Conservation (phyloP, 2,329 filamentous ascomycete species). For the Pochonia chlamydosporia region DNA sequence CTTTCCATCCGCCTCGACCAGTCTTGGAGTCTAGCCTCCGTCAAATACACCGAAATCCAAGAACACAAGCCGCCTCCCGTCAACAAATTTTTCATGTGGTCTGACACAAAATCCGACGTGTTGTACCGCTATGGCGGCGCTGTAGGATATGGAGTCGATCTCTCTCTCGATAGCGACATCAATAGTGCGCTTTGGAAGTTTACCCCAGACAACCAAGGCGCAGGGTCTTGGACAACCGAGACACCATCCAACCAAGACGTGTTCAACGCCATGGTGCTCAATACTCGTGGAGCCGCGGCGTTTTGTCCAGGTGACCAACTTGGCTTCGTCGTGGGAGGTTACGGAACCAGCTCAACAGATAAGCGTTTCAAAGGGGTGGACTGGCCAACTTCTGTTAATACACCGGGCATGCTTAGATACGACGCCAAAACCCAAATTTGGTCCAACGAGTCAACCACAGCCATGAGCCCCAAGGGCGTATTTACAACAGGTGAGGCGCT, state of each 20-base stretch:
- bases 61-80: conserved; percentile 22
- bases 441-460: conserved; percentile 22
- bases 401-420: conserved; percentile 25
- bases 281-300: conserved; percentile 20
- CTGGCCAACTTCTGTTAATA: conserved; percentile 10
- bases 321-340: conserved; percentile 27
- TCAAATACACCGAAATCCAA: conserved; percentile 20
- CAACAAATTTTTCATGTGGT: conserved; percentile 25
- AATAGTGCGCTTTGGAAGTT: conserved; percentile 25
- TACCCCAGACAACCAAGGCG: conserved; percentile 23
- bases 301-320: conserved; percentile 12
- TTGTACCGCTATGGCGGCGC: conserved; percentile 31
- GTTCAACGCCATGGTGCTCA: conserved; percentile 31
- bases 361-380: conserved; percentile 10
- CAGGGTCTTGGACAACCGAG: conserved; percentile 24
- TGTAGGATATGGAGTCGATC: conserved; percentile 10
- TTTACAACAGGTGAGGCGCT: conserved; percentile 24
- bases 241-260: conserved; percentile 20
- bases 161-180: neutral
- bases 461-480: conserved; percentile 18
- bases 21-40: conserved; percentile 28
- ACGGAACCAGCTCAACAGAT: conserved; percentile 18
- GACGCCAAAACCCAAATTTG: conserved; percentile 24
- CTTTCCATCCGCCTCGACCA: conserved; percentile 26
- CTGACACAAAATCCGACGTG: conserved; percentile 19